Evolutionary conservation across 345 rosid species (phyloP).

Genomic region (Stellera chamaejasme): DNA sequence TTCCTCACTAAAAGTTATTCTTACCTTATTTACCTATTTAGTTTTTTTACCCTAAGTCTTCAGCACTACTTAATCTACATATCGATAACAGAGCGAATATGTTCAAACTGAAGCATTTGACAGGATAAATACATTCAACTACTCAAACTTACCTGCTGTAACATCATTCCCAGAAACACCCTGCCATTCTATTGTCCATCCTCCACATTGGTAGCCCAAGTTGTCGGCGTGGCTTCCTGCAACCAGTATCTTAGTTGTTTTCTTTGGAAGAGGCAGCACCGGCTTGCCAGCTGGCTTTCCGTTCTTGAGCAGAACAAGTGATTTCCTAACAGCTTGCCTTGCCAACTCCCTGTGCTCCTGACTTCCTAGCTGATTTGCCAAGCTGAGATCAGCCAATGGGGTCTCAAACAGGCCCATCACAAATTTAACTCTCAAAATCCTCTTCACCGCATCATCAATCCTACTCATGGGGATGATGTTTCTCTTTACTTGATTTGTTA

Average conservation of each 20-base stretch:
- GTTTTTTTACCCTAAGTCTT: no score
- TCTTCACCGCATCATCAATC: conserved; percentile 52
- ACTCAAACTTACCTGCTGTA: conserved; percentile 28
- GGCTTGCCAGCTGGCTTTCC: conserved; percentile 29
- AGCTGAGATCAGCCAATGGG: conserved; percentile 43
- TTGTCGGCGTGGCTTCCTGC: conserved; percentile 57
- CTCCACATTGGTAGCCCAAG: conserved; percentile 60
- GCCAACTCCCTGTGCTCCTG: conserved; percentile 59
- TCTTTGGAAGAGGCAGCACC: conserved; percentile 55
- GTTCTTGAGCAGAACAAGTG: conserved; percentile 55
- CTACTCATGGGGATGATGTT: conserved; percentile 42
- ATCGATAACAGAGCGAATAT: no score
- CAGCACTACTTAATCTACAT: no score
- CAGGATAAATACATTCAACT: not conserved
- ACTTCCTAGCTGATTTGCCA: conserved; percentile 39
- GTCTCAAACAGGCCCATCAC: conserved; percentile 54
- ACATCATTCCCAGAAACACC: conserved; percentile 40
- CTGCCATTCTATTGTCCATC: conserved; percentile 63
- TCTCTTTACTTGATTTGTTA: conserved; percentile 33
- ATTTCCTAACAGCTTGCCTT: conserved; percentile 63
- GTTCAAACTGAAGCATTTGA: not conserved
- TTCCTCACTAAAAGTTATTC: no score
- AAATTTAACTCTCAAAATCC: conserved; percentile 71
- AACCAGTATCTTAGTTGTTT: conserved; percentile 44
- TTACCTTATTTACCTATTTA: no score